A percentile compares a stretch with the other conserved stretches of the same genome.
phyloP scores from a whole-genome alignment of 2,329 filamentous ascomycete genomes.

The Apiospora saccharicola region DNA sequence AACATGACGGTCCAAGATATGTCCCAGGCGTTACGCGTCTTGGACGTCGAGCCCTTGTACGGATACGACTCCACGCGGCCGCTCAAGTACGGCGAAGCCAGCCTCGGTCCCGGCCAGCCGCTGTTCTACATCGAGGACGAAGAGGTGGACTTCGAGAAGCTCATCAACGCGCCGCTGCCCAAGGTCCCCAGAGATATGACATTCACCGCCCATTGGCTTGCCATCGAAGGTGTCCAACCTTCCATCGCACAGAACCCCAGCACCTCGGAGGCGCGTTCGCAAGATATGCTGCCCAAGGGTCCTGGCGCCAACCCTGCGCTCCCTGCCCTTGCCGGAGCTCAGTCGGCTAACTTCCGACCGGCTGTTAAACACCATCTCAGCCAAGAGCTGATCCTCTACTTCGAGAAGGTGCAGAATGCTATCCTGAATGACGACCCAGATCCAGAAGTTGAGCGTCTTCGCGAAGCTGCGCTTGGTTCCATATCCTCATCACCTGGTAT shows the following conservation, averaged over 20 bases:
- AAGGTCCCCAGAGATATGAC: slow-evolving; percentile 93
- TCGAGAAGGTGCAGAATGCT: slow-evolving; percentile 91
- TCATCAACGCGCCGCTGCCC: slow-evolving; percentile 94
- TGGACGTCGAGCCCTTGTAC: slow-evolving; percentile 95
- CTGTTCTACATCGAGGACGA: slow-evolving; percentile 98
- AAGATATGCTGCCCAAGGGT: slow-evolving; percentile 89
- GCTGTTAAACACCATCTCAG: slow-evolving; percentile 95
- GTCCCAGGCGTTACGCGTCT: slow-evolving; percentile 80
- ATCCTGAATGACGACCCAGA: slow-evolving; percentile 89
- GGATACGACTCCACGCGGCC: slow-evolving; percentile 94
- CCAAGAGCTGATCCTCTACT: slow-evolving; percentile 95
- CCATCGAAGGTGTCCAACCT: slow-evolving; percentile 95
- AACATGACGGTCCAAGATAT: slow-evolving; percentile 90
- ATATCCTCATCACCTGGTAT: slow-evolving; percentile 89
- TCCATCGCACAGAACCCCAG: slow-evolving; percentile 97
- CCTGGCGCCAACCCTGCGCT: slow-evolving; percentile 86
- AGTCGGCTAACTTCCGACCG: slow-evolving; percentile 85
- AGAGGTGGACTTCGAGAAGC: slow-evolving; percentile 97
- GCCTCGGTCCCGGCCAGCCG: slow-evolving; percentile 89
- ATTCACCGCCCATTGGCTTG: slow-evolving; percentile 96
- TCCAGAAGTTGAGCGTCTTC: slow-evolving; percentile 74
- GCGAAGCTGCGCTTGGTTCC: slow-evolving; percentile 84
- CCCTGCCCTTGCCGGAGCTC: slow-evolving; percentile 82
- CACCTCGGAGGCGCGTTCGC: slow-evolving; percentile 79
- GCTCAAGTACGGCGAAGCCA: slow-evolving; percentile 91